Conservation (phyloP, 2,329 filamentous ascomycete genomes). For the Exophiala sp. region DNA sequence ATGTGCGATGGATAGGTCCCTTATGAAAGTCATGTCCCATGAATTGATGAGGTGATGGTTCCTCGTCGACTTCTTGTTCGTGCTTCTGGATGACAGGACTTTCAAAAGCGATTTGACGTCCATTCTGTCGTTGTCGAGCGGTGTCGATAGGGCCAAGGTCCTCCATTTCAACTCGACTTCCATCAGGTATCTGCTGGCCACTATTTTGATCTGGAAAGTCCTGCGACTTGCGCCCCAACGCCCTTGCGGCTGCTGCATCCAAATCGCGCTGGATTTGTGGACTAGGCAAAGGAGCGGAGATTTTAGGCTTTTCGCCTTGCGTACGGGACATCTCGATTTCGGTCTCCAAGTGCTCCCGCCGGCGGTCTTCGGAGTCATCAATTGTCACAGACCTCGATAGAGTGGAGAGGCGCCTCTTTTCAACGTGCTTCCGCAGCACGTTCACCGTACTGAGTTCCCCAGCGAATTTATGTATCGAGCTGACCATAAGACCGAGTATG, state of each 20-base stretch:
- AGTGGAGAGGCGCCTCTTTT: slow-evolving; percentile 53
- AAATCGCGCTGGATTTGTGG: slow-evolving; percentile 26
- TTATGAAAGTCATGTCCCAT: slow-evolving; percentile 10
- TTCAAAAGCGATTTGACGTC: slow-evolving; percentile 14
- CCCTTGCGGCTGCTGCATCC: slow-evolving; percentile 8
- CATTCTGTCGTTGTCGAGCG: slow-evolving; percentile 1
- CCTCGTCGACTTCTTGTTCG: slow-evolving; percentile 6
- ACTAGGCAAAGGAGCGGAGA: slow-evolving; percentile 34
- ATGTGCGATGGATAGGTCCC: slow-evolving; percentile 15
- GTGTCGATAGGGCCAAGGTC: no score
- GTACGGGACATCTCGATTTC: slow-evolving; percentile 19
- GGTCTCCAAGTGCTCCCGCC: slow-evolving; percentile 31
- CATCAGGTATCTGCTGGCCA: no score
- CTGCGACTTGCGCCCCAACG: background rate
- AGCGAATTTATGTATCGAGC: slow-evolving; percentile 69
- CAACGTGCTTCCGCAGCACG: slow-evolving; percentile 58
- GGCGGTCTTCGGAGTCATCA: slow-evolving; percentile 12
- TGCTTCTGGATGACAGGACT: slow-evolving; percentile 11
- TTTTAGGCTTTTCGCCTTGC: slow-evolving; percentile 29
- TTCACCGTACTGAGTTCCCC: slow-evolving; percentile 60
- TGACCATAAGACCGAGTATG: slow-evolving; percentile 78
- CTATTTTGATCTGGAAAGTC: background rate
- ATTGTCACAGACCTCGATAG: slow-evolving; percentile 52
- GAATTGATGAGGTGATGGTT: slow-evolving; percentile 21
- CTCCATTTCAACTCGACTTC: no score